Evolutionary conservation across 2,329 filamentous ascomycete species (phyloP), one percentile per base, ranked within the genome.

Genomic region (Dothiorella sarmentorum): DNA sequence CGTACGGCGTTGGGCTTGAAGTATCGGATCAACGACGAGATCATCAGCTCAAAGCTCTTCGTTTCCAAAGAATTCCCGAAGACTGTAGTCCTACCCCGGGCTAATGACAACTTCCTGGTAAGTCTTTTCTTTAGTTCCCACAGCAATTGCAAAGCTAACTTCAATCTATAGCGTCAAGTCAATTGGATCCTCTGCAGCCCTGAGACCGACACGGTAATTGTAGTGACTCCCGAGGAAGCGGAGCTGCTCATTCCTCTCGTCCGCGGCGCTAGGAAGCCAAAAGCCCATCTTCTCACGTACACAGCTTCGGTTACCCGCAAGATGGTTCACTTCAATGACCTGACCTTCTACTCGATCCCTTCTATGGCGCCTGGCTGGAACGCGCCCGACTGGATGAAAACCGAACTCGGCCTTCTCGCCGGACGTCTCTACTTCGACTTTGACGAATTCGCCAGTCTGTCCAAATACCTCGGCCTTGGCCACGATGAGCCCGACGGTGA

Each of bases 141-240:
- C 3, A 29, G 10, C 3, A 13, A 10, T 31, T 33, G 17, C 29
- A 20, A 45, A 13, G 26, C 26, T 33, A 31, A 49, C 9, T 7
- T 29, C 15, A 37, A 11, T 26, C 26, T 43, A 10, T 17, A 74
- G 63, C 75, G 79, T 1, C 70, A 80, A 0, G 81, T 86, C 0
- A 80, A 85, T 24, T 89, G 84, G 85, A 65, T 89, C 2, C 68
- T 89, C 0, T 87, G 80, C 79, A 82, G 78, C 60, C 63, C 63
- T 0, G n/a, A 63, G 0, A 71, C 72, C 0, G 65, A 81, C 7
- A 78, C 74, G 0, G 85, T 79, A 0, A 61, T 89, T 0, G 67
- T 89, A 2, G 65, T 89, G 1, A 83, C 82, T 26, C 82, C 85
- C 0, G 85, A 89, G 62, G 86, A 89, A 66, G 84, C 80, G 0